A percentile compares a stretch with the other conserved stretches of the same genome.
phyloP scores from a whole-genome alignment of 306 rosid species.

The Cucurbita argyrosperma region DNA sequence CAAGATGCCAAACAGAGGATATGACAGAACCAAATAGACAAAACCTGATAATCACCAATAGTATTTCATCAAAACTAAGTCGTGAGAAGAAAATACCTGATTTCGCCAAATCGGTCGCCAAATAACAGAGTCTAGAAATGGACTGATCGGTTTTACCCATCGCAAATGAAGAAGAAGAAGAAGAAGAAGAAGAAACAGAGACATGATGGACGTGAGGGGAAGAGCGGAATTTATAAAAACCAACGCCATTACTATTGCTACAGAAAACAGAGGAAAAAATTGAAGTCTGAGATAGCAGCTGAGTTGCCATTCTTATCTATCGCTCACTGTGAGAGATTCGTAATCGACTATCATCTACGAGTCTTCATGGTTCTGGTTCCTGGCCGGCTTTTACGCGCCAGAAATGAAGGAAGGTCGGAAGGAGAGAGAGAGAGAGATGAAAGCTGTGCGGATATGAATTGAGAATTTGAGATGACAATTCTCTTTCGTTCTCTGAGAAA shows the following conservation, averaged over 20 bases:
- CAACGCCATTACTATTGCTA: not conserved
- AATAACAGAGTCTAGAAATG: conserved; percentile 19
- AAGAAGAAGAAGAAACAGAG: conserved; percentile 13
- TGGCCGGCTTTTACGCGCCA: not conserved
- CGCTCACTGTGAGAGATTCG: not conserved
- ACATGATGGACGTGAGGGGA: conserved; percentile 16
- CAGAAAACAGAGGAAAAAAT: conserved; percentile 4
- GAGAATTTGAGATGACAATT: not conserved
- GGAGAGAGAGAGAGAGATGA: not conserved
- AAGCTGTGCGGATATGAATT: not conserved
- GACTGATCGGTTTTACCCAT: conserved; percentile 5
- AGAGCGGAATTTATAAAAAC: conserved; percentile 17
- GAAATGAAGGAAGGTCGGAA: not conserved
- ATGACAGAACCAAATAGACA: not conserved
- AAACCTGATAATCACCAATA: not conserved
- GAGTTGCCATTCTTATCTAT: conserved; percentile 37
- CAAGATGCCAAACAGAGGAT: conserved; percentile 8
- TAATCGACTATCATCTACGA: not conserved
- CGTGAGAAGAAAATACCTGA: conserved; percentile 26
- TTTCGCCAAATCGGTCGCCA: conserved; percentile 26
- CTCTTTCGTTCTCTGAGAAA: not conserved
- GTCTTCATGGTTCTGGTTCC: not conserved
- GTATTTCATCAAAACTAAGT: not conserved
- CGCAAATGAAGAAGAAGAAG: conserved; percentile 5
- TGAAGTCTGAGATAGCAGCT: conserved; percentile 30